These are phyloP conservation scores for Cystofilobasidium macerans DNA, from an alignment of 768 basidiomycete species.

Conservation along the genomic window DNA sequence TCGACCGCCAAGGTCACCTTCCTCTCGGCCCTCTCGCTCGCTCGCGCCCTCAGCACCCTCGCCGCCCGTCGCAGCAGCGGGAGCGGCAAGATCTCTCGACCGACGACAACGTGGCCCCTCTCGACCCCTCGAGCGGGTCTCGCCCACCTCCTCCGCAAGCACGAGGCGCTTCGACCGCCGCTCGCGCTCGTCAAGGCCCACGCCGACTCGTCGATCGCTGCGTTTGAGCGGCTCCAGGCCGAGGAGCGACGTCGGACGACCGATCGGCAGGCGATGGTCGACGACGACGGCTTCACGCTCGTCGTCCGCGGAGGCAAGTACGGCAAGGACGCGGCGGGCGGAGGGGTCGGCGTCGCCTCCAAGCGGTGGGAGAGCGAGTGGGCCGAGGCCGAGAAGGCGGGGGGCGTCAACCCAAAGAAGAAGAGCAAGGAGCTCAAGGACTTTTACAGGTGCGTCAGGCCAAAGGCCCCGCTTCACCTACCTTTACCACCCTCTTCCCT, in stretches of 20 bases:
- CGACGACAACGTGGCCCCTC: conserved; percentile 31
- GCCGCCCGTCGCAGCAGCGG: conserved; percentile 23
- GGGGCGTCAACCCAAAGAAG: conserved; percentile 51
- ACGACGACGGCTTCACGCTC: conserved; percentile 89
- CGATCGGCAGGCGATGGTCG: conserved; percentile 75
- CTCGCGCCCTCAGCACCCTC: conserved; percentile 50
- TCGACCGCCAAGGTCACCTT: conserved; percentile 57
- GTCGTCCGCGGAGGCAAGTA: conserved; percentile 87
- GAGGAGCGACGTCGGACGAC: conserved; percentile 44
- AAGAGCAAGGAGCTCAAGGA: conserved; percentile 40
- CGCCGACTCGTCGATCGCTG: conserved; percentile 64
- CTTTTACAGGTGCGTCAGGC: conserved; percentile 62
- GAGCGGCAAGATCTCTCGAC: conserved; percentile 28
- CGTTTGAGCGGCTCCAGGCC: conserved; percentile 62
- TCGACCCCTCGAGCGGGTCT: conserved; percentile 56
- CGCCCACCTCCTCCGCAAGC: conserved; percentile 55
- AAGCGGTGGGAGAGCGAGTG: conserved; percentile 41
- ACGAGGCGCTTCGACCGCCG: conserved; percentile 61
- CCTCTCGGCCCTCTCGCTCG: conserved; percentile 60
- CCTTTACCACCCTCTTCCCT: not conserved
- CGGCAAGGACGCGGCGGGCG: conserved; percentile 66
- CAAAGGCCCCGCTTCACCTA: not conserved
- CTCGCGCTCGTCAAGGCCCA: conserved; percentile 62
- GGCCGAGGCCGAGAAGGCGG: conserved; percentile 46
- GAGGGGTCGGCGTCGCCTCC: conserved; percentile 56